Evolutionary conservation across 2,329 filamentous ascomycete species (phyloP).

Genomic region (Elsinoe batatas): DNA sequence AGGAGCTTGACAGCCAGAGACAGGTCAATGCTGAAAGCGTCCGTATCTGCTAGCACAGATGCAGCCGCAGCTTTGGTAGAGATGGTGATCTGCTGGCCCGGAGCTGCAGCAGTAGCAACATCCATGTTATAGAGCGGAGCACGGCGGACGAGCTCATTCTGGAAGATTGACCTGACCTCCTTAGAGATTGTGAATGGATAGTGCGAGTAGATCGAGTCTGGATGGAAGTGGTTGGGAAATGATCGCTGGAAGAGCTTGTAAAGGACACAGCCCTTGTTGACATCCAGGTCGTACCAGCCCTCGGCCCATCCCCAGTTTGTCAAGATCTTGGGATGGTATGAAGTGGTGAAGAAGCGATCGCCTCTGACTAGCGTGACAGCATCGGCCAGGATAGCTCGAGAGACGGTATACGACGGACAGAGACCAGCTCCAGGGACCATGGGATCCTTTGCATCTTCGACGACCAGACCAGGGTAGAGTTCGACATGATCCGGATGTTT

Average conservation of each 20-base stretch:
- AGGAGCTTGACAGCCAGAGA: slow-evolving; percentile 37
- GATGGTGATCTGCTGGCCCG: slow-evolving; percentile 31
- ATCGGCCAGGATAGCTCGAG: slow-evolving; percentile 49
- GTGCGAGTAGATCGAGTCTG: slow-evolving; percentile 41
- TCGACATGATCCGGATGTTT: slow-evolving; percentile 57
- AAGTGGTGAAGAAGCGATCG: slow-evolving; percentile 49
- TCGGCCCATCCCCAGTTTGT: slow-evolving; percentile 41
- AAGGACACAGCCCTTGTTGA: slow-evolving; percentile 42
- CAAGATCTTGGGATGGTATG: slow-evolving; percentile 27
- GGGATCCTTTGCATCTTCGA: slow-evolving; percentile 47
- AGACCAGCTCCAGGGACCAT: slow-evolving; percentile 45
- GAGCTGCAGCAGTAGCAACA: slow-evolving; percentile 7
- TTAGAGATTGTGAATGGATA: slow-evolving; percentile 40
- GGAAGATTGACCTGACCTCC: slow-evolving; percentile 31
- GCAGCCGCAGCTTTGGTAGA: slow-evolving; percentile 37
- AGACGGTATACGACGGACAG: slow-evolving; percentile 44
- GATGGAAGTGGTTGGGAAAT: slow-evolving; percentile 40
- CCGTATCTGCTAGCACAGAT: slow-evolving; percentile 33
- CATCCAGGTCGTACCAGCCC: slow-evolving; percentile 32
- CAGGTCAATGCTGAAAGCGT: slow-evolving; percentile 39
- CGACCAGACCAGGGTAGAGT: slow-evolving; percentile 57
- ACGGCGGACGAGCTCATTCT: slow-evolving; percentile 32
- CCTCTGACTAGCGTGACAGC: slow-evolving; percentile 50
- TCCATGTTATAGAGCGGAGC: slow-evolving; percentile 15
- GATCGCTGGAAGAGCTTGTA: slow-evolving; percentile 44